A percentile compares a stretch with the other conserved stretches of the same genome.
phyloP scores from a whole-genome alignment of 2,329 filamentous ascomycete species.

The Neurospora sp. region DNA sequence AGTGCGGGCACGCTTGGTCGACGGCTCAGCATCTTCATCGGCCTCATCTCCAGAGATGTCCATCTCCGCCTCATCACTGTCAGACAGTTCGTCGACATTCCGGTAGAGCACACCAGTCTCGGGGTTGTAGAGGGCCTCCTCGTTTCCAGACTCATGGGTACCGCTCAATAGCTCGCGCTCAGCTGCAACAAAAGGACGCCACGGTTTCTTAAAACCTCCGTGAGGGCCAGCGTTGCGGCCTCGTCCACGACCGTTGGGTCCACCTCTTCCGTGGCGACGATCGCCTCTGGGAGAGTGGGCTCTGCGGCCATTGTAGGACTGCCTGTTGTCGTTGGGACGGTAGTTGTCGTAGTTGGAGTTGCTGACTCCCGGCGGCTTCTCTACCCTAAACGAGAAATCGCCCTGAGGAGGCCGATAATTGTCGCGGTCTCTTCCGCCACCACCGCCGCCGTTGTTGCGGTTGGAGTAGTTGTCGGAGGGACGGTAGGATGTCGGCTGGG shows the following conservation, averaged over 20 bases:
- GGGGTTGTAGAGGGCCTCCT: conserved; percentile 36
- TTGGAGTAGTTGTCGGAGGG: conserved; percentile 6
- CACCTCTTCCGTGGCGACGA: neutral
- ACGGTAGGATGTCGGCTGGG: conserved; percentile 5
- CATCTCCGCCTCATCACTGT: conserved; percentile 55
- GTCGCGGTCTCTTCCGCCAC: conserved; percentile 8
- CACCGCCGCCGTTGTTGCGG: conserved; percentile 1
- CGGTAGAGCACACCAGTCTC: conserved; percentile 41
- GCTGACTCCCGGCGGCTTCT: conserved; percentile 39
- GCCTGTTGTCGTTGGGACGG: conserved; percentile 17
- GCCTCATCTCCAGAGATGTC: conserved; percentile 45
- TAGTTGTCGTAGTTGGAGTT: conserved; percentile 25
- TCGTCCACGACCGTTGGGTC: neutral
- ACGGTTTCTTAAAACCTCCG: conserved; percentile 1
- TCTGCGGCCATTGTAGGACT: conserved; percentile 6
- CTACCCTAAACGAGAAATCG: conserved; percentile 47
- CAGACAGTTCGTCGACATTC: conserved; percentile 46
- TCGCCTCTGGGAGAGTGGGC: neutral
- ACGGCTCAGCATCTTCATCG: conserved; percentile 28
- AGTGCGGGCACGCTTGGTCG: conserved; percentile 32
- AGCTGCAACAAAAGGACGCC: conserved; percentile 27
- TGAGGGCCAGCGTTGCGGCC: neutral
- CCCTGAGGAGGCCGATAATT: conserved; percentile 29
- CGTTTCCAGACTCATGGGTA: conserved; percentile 29
- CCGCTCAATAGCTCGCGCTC: conserved; percentile 41